These are phyloP conservation scores for Petunia hybrid DNA, from an alignment of 305 asterid genomes.

Conservation along the genomic window DNA sequence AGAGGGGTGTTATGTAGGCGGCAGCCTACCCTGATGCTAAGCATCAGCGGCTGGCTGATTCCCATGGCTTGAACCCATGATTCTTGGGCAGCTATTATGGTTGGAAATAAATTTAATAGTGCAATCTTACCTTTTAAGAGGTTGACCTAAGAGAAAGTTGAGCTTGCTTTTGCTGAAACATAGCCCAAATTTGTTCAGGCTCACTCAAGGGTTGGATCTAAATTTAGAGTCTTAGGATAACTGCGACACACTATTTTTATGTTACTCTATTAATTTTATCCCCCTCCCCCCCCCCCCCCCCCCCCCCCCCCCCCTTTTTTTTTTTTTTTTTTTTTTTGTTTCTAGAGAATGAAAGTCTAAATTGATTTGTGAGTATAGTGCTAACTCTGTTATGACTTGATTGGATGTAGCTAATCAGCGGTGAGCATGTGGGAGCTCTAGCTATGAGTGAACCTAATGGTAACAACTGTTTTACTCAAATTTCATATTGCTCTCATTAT, in stretches of 20 bases:
- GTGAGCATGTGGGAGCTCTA: conserved; percentile 99
- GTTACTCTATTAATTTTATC: not conserved
- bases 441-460: conserved; percentile 99
- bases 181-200: not conserved
- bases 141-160: not conserved
- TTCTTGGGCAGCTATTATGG: not conserved
- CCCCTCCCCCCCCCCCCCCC: not conserved
- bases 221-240: not conserved
- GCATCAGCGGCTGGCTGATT: too few species aligned
- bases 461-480: conserved; percentile 43
- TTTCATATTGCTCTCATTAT: conserved; percentile 26
- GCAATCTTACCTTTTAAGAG: conserved; percentile 16
- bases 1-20: too few species aligned
- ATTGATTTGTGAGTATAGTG: not conserved
- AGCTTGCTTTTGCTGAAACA: not conserved
- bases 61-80: too few species aligned
- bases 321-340: not conserved
- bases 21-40: too few species aligned
- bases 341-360: not conserved
- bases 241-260: not conserved
- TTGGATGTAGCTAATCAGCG: conserved; percentile 80
- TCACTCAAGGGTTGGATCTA: conserved; percentile 14
- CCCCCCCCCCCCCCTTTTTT: too few species aligned
- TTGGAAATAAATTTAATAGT: not conserved
- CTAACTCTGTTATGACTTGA: conserved; percentile 47